A percentile compares a stretch with the other conserved stretches of the same genome.
These are phyloP conservation scores for Sclerotinia trifoliorum DNA, from an alignment of 2,329 filamentous ascomycete species.

Conservation along the genomic window DNA sequence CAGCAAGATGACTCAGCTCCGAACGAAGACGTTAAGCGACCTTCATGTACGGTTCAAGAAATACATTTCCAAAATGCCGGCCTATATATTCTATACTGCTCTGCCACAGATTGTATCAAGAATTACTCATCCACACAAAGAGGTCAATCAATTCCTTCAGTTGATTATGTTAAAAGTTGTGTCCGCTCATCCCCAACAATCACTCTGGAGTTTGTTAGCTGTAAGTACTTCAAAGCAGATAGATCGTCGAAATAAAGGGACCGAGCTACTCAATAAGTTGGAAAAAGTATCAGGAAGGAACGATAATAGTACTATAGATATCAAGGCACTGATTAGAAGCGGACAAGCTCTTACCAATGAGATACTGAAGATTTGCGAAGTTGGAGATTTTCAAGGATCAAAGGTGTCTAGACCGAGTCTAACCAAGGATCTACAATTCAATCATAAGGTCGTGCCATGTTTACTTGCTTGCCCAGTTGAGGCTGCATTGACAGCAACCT, in stretches of 20 bases:
- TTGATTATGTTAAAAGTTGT: constrained; percentile 86
- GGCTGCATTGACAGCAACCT: constrained; percentile 73
- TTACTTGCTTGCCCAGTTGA: constrained; percentile 87
- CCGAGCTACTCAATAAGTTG: constrained; percentile 52
- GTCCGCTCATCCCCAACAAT: constrained; percentile 81
- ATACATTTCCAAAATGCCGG: constrained; percentile 69
- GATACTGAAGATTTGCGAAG: constrained; percentile 76
- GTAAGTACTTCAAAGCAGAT: constrained; percentile 77
- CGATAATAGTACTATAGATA: constrained; percentile 55
- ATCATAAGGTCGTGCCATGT: constrained; percentile 77
- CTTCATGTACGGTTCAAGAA: constrained; percentile 77
- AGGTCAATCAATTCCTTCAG: constrained; percentile 74
- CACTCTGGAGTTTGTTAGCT: constrained; percentile 86
- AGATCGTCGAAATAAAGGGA: constrained; percentile 60
- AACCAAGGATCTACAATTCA: constrained; percentile 75
- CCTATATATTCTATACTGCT: constrained; percentile 77
- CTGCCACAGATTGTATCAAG: constrained; percentile 94
- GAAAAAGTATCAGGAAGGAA: constrained; percentile 49
- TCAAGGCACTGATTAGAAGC: constrained; percentile 69
- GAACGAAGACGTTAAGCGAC: constrained; percentile 64
- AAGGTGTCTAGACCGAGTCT: constrained; percentile 70
- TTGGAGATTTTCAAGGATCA: constrained; percentile 68
- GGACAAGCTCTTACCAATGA: constrained; percentile 83
- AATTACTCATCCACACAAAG: constrained; percentile 79
- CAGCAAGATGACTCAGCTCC: constrained; percentile 52